phyloP scores from a whole-genome alignment of 139 green algal species.

The Chloropicon primus region DNA sequence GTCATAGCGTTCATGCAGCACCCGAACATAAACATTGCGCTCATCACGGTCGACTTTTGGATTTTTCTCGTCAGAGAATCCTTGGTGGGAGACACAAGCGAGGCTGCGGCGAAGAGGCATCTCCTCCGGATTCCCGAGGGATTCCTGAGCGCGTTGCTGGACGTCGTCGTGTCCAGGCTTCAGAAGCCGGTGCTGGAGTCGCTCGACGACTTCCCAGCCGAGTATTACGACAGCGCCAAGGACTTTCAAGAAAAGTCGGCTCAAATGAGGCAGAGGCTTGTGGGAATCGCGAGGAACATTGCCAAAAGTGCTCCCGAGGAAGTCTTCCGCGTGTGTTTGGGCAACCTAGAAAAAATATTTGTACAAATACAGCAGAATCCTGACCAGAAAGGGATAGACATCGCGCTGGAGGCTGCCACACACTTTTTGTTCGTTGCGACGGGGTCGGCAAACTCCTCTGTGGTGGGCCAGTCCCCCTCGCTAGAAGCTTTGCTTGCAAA shows the following conservation, averaged over 20 bases:
- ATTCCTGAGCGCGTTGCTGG: neutral
- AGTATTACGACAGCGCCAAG: neutral
- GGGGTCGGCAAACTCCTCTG: neutral
- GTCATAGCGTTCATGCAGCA: conserved; percentile 54
- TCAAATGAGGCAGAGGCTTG: neutral
- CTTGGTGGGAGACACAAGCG: conserved; percentile 3
- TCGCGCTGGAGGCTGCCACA: neutral
- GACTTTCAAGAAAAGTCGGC: neutral
- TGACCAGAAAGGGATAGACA: neutral
- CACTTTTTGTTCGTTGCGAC: neutral
- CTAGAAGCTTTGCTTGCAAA: neutral
- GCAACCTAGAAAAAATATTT: neutral
- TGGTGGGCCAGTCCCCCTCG: neutral
- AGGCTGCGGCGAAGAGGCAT: neutral
- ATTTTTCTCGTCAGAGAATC: conserved; percentile 23
- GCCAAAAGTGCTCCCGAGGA: neutral
- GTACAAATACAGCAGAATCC: neutral
- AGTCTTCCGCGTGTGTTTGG: neutral
- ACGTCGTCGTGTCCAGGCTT: neutral
- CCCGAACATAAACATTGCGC: conserved; percentile 42
- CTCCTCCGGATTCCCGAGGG: neutral
- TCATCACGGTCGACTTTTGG: conserved; percentile 49
- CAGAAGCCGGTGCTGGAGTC: neutral
- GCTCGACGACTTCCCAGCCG: neutral
- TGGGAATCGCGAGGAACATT: neutral